Conservation (phyloP, 345 rosid genomes). For the Viola odorata region DNA sequence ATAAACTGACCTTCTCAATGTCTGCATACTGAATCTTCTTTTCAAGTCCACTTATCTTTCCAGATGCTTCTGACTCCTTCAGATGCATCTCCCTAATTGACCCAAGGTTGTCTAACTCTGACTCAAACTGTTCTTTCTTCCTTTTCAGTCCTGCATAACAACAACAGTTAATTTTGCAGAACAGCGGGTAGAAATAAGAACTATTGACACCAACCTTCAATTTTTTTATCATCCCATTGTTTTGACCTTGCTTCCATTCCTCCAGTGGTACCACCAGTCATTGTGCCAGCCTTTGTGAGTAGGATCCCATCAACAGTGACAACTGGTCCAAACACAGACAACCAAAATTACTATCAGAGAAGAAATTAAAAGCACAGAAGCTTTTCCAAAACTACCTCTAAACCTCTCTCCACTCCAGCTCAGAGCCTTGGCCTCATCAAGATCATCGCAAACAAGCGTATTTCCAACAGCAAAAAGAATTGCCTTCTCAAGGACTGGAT, state of each 20-base stretch:
- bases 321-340: constrained; percentile 44
- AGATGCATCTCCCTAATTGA: constrained; percentile 94
- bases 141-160: constrained; percentile 54
- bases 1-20: constrained; percentile 69
- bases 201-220: constrained; percentile 55
- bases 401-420: constrained; percentile 93
- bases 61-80: constrained; percentile 86
- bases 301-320: constrained; percentile 93
- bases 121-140: constrained; percentile 72
- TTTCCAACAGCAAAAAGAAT: constrained; percentile 94
- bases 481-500: constrained; percentile 86
- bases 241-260: constrained; percentile 98
- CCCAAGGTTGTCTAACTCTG: constrained; percentile 74
- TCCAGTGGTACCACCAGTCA: constrained; percentile 99
- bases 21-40: constrained; percentile 95
- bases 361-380: not conserved
- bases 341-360: not conserved
- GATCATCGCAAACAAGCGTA: constrained; percentile 91
- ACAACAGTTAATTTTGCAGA: constrained; percentile 9
- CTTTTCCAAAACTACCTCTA: constrained; percentile 45
- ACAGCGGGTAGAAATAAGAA: constrained; percentile 6
- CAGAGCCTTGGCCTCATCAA: constrained; percentile 90
- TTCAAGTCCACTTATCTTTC: constrained; percentile 92
- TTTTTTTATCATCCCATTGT: constrained; percentile 93
- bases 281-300: constrained; percentile 93